These are phyloP conservation scores for Silene conica DNA, from an alignment of 148 eudicot genomes.

Conservation along the genomic window DNA sequence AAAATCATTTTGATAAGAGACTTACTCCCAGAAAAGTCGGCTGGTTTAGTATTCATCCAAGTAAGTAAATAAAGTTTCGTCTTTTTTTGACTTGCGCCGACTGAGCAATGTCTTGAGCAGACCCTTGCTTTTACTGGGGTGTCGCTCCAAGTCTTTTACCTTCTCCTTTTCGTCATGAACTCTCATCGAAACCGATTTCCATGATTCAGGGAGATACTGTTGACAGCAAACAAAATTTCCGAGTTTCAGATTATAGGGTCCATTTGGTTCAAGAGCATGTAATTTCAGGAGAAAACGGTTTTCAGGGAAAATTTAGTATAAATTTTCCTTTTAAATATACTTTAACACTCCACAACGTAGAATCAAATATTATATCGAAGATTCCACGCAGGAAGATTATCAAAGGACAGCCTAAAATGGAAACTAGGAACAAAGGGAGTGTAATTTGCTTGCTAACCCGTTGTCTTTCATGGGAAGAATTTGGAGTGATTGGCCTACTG, in stretches of 20 bases:
- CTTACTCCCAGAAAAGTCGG: not conserved
- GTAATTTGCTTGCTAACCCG: conserved; percentile 36
- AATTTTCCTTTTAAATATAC: no score
- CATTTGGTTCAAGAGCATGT: no score
- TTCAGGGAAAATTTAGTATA: no score
- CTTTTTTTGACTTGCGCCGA: conserved; percentile 80
- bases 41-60: conserved; percentile 73
- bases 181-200: conserved; percentile 80
- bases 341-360: no score
- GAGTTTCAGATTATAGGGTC: not conserved
- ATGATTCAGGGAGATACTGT: conserved; percentile 49
- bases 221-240: conserved; percentile 7
- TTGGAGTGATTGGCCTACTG: conserved; percentile 47
- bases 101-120: conserved; percentile 89
- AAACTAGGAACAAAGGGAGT: not conserved
- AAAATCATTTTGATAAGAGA: no score
- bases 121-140: conserved; percentile 78
- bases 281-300: no score
- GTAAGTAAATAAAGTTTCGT: conserved; percentile 61
- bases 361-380: no score
- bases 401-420: not conserved
- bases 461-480: conserved; percentile 41
- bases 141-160: conserved; percentile 49
- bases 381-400: no score
- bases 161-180: conserved; percentile 46